Evolutionary conservation across 2,329 filamentous ascomycete species (phyloP), one percentile per base, ranked within the genome.

Genomic region (Talaromyces sp.): DNA sequence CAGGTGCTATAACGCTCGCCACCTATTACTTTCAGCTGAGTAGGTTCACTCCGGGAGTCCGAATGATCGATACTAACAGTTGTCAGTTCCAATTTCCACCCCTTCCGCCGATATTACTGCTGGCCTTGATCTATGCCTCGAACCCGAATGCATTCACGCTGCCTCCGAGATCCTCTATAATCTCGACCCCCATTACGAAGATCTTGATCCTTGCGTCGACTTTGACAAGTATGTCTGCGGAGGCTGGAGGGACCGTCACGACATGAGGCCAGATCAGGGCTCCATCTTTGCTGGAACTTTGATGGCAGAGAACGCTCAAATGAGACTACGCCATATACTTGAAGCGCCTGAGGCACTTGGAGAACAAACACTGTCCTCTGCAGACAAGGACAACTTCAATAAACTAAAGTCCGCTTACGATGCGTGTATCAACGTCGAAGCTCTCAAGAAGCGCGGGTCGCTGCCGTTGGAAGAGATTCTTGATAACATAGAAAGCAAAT

Each of bases 161-260:
- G 82, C 86, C 4, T 86, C 85, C 12, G 82, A 84, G 66, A 82
- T 89, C 42, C 79, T 88, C 8, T 83, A 85, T 66, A 88, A 86
- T 64, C 75, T 89, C 14, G 83, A 85, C 16, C 83, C 86, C 7
- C 77, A 86, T 58, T 87, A 89, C 72, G 79, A 83, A 64, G 74
- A 84, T 2, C 77, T 91, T 42, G 86, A 91, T 70, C 84, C 88
- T 1, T 91, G 88, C 68, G 82, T 80, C n/a, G 76, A 90, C 69
- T 91, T 91, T 64, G 86, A 89, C 64, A 79, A 86, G 70, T 82
- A 86, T 62, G 86, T 86, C 21, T 90, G 88, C 68, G 87, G 86
- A 61, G 88, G 88, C 11, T 91, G 87, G 83, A 79, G 82, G 59
- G 79, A 84, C 23, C 80, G 78, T 9, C 84, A 90, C 74, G 87